Conservation (phyloP, 2,329 filamentous ascomycete species). For the Phialophora macrospora region DNA sequence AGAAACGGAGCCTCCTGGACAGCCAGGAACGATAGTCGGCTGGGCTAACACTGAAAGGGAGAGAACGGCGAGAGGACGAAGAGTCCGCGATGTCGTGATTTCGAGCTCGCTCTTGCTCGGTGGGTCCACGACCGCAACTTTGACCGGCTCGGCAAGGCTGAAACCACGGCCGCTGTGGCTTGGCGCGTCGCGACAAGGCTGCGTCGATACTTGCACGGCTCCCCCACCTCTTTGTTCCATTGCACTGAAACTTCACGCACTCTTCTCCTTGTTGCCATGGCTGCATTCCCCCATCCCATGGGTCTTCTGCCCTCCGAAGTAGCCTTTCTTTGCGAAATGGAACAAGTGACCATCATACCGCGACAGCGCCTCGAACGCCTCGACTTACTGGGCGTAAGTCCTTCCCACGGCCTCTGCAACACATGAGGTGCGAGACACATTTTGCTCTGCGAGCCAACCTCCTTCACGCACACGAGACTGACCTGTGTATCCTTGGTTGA, state of each 20-base stretch:
- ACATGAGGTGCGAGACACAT: slow-evolving; percentile 32
- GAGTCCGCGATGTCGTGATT: slow-evolving; percentile 10
- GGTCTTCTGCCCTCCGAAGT: slow-evolving; percentile 84
- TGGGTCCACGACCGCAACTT: background rate
- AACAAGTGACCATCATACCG: slow-evolving; percentile 88
- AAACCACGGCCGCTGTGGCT: background rate
- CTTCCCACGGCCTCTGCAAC: slow-evolving; percentile 41
- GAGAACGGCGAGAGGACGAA: background rate
- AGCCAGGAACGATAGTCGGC: background rate
- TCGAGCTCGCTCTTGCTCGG: background rate
- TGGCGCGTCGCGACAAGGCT: slow-evolving; percentile 5
- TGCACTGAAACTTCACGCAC: background rate
- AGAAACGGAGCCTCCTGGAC: background rate
- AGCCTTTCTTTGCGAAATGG: slow-evolving; percentile 96
- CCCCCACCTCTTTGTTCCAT: background rate
- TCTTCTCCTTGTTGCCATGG: slow-evolving; percentile 41
- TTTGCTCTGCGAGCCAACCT: background rate
- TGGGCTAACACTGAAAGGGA: background rate
- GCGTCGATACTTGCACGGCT: no score
- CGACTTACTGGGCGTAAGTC: slow-evolving; percentile 79
- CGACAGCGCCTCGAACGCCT: slow-evolving; percentile 88
- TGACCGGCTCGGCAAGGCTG: slow-evolving; percentile 1
- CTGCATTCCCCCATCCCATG: slow-evolving; percentile 66
- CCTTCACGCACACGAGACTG: background rate
- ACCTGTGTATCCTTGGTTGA: background rate